Base-by-base conservation (phyloP, 768 basidiomycete genomes). In the Mycena filopes region DNA sequence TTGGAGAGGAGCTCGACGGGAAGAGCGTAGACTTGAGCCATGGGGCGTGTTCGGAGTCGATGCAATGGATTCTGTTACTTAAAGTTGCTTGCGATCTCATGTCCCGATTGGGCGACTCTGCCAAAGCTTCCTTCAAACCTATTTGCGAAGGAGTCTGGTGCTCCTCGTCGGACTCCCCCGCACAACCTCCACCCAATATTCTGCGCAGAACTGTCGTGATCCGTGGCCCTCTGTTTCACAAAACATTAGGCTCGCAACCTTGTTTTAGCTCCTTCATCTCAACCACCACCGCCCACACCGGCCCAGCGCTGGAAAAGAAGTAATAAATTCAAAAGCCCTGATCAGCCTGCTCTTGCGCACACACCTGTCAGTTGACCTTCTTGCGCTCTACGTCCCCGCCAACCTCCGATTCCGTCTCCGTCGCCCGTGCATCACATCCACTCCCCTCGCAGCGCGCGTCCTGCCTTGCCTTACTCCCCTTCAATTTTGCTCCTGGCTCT, bases 1-100 rank as follows among this genome's bases (percentile, higher is more conserved):
- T 84, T 77, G 21, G 84, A 77, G 60, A 91, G 77, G 55, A 90
- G 79, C 68, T 91, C 89, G 55, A 86, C 82, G 31, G 89, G 88
- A 50, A 89, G 80, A 7, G 78, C 70, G 70, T 84, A 77, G 56
- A 87, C 65, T 18, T 45, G 58, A 21, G 51, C 56, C 64, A 66
- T 66, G 53, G 60, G 47, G 49, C 36, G 47, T 56, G 54, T 49
- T 61, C 59, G 54, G 59, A 33, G 31, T 41, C 20, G 31, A 23
- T 26, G 29, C 5, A 23, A n/a, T 49, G 40, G 42, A 28, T 66
- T 43, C 65, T 58, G 23, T 66, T 62, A 66, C 65, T 66, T 57
- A 66, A 66, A 26, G 42, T 38, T 29, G 50, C 9, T 7, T 28
- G 26, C 62, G 47, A 57, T 63, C 56, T 26, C 28, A n/a, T 28